These are phyloP conservation scores for Penicillium cataractarum DNA, from an alignment of 495 filamentous ascomycete genomes.

Conservation along the genomic window DNA sequence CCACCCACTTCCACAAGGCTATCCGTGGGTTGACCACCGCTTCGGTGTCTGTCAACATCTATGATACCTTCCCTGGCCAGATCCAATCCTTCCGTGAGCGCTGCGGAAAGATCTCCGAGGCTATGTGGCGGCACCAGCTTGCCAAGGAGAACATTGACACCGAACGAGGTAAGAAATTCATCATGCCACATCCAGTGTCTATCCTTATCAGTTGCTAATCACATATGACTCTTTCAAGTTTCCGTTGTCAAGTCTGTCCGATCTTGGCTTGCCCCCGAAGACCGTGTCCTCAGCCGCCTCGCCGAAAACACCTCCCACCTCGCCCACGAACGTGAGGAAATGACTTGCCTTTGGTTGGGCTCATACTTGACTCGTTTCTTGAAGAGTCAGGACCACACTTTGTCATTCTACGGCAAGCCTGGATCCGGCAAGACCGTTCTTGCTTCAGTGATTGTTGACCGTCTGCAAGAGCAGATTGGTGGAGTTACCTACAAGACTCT, in stretches of 20 bases:
- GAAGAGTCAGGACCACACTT: conserved; percentile 32
- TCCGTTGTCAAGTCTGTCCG: conserved; percentile 28
- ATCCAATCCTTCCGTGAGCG: conserved; percentile 38
- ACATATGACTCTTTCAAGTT: conserved; percentile 6
- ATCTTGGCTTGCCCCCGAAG: conserved; percentile 34
- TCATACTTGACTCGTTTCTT: conserved; percentile 41
- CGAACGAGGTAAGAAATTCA: conserved; percentile 12
- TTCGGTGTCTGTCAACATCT: conserved; percentile 40
- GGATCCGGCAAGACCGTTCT: conserved; percentile 45
- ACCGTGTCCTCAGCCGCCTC: conserved; percentile 32
- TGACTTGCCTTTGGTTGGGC: conserved; percentile 44
- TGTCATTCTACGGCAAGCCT: conserved; percentile 38
- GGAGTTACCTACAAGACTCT: conserved; percentile 37
- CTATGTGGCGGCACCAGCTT: conserved; percentile 45
- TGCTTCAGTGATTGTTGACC: conserved; percentile 41
- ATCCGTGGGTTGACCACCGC: conserved; percentile 25
- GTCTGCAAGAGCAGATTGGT: conserved; percentile 42
- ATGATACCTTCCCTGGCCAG: conserved; percentile 33
- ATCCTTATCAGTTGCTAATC: not conserved
- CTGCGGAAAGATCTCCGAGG: conserved; percentile 35
- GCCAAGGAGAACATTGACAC: conserved; percentile 18
- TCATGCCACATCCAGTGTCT: not conserved
- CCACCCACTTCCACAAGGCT: conserved; percentile 36
- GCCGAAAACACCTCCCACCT: conserved; percentile 42
- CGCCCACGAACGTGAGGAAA: conserved; percentile 46